Conservation (phyloP, 805 yeast species). For the Metschnikowia lachancei region DNA sequence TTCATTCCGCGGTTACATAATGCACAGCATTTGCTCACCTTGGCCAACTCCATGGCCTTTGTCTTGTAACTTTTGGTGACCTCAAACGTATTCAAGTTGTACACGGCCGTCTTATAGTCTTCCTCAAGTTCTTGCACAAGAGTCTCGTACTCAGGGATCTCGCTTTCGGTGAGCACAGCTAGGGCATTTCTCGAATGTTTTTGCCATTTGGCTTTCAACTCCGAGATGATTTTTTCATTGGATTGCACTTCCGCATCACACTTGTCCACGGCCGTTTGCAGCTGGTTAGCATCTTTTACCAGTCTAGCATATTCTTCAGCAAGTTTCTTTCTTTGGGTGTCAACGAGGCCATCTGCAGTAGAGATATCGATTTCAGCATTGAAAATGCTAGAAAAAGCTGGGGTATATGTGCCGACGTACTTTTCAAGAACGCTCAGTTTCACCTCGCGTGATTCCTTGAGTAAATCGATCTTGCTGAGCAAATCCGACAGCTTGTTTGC, state of each 20-base stretch:
- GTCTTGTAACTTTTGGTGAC: conserved; percentile 69
- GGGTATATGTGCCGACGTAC: conserved; percentile 24
- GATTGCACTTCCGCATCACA: conserved; percentile 1
- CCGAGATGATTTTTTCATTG: conserved; percentile 1
- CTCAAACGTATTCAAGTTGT: conserved; percentile 63
- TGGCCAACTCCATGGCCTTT: conserved; percentile 65
- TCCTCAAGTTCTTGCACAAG: conserved; percentile 56
- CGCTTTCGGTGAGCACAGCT: conserved; percentile 30
- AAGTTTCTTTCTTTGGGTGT: conserved; percentile 1
- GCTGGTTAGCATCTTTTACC: not conserved
- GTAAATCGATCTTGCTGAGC: conserved; percentile 50
- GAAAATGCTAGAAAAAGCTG: conserved; percentile 20
- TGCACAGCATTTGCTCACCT: conserved; percentile 56
- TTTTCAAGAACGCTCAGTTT: conserved; percentile 30
- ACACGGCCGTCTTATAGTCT: conserved; percentile 58
- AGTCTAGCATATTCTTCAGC: not conserved
- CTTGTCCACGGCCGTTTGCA: not conserved
- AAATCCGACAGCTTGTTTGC: conserved; percentile 58
- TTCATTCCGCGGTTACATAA: conserved; percentile 71
- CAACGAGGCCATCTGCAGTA: conserved; percentile 15
- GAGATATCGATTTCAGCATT: conserved; percentile 18
- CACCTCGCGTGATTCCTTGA: conserved; percentile 38
- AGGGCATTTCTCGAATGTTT: conserved; percentile 20
- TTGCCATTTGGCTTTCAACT: conserved; percentile 4
- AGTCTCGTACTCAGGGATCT: conserved; percentile 51